Evolutionary conservation across 164 flowering plant species (phyloP).

Genomic region (Magnolia officinalis): DNA sequence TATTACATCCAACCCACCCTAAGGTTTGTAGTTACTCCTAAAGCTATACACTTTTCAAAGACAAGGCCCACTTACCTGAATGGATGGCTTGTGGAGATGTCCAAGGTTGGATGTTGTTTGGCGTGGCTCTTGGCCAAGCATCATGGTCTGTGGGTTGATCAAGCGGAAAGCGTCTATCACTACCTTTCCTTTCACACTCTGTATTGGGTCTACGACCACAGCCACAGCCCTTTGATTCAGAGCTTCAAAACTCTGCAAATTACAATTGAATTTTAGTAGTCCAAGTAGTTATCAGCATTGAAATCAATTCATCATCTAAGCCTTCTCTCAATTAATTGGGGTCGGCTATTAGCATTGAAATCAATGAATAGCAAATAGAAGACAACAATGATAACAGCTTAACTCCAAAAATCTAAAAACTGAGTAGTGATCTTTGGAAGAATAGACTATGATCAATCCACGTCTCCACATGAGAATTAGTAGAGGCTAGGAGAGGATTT

Average conservation of each 20-base stretch:
- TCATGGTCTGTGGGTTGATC: constrained; percentile 92
- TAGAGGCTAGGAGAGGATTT: too few species aligned
- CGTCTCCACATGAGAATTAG: too few species aligned
- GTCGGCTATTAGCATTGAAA: too few species aligned
- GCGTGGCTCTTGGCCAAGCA: constrained; percentile 94
- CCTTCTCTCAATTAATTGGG: too few species aligned
- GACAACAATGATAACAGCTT: too few species aligned
- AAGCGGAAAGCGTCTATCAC: constrained; percentile 92
- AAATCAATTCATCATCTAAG: not conserved
- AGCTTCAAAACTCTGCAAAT: constrained; percentile 79
- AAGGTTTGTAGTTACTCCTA: not conserved
- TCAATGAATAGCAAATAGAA: too few species aligned
- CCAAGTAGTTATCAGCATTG: not conserved
- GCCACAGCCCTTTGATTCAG: constrained; percentile 35
- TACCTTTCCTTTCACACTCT: constrained; percentile 96
- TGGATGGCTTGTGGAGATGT: constrained; percentile 37
- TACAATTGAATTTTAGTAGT: not conserved
- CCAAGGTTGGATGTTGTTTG: constrained; percentile 92
- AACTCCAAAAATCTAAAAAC: too few species aligned
- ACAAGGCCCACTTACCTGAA: constrained; percentile 21
- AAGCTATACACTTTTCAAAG: not conserved
- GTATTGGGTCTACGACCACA: constrained; percentile 48
- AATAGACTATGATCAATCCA: too few species aligned
- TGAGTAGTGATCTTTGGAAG: too few species aligned
- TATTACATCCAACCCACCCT: too few species aligned